A percentile compares a stretch with the other conserved stretches of the same genome.
Evolutionary conservation across 306 rosid genomes (phyloP).

Genomic region (Cucurbita pepo): DNA sequence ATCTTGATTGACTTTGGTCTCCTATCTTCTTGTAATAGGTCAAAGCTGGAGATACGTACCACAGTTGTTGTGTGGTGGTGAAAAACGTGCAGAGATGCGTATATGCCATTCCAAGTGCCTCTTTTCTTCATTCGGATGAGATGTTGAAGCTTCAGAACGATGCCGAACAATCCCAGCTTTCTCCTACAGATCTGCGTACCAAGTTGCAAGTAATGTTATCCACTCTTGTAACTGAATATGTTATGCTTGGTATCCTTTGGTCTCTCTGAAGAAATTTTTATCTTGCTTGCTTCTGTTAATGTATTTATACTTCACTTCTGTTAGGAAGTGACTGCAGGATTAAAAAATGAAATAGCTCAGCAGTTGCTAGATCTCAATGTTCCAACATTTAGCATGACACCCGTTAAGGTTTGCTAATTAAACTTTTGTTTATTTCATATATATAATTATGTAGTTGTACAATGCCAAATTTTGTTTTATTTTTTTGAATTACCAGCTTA

Average conservation of each 20-base stretch:
- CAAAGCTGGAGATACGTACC: conserved; percentile 55
- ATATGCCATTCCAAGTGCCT: conserved; percentile 59
- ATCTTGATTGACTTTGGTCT: background rate
- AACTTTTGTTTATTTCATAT: conserved; percentile 2
- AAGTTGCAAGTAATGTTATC: conserved; percentile 49
- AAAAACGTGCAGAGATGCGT: conserved; percentile 82
- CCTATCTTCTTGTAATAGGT: conserved; percentile 36
- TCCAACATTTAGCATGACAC: conserved; percentile 65
- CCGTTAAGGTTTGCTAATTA: conserved; percentile 59
- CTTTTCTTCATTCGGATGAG: conserved; percentile 38
- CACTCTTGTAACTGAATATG: background rate
- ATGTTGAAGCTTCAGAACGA: conserved; percentile 50
- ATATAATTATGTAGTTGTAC: background rate
- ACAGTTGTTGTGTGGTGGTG: conserved; percentile 81
- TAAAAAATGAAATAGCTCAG: conserved; percentile 57
- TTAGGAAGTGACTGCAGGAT: conserved; percentile 53
- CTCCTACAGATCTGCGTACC: conserved; percentile 39
- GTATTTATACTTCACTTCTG: conserved; percentile 7
- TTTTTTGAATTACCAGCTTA: background rate
- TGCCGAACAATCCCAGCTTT: conserved; percentile 37
- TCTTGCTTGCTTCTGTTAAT: background rate
- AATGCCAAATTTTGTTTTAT: background rate
- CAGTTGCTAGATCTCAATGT: conserved; percentile 49
- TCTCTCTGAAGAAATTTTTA: background rate
- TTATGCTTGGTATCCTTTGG: conserved; percentile 1